Evolutionary conservation across 345 rosid genomes (phyloP), one percentile per base, ranked within the genome.

Genomic region (Corchorus olitorius): DNA sequence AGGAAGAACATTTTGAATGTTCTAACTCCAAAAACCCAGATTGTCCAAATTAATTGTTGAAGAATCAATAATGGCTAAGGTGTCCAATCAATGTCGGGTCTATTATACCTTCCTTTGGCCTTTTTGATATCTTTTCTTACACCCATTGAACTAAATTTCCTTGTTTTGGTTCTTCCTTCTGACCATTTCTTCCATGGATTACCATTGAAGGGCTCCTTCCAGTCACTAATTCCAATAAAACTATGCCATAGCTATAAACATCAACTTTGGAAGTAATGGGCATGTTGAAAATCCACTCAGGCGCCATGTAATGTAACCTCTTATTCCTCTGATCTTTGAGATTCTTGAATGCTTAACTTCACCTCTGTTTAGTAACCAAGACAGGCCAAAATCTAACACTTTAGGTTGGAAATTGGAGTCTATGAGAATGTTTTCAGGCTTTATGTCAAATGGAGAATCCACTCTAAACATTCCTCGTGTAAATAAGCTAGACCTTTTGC

Each of bases 191-290:
- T 50, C 45, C 8, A 5, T 33, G 19, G 12, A 2, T 37, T 48
- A 3, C 27, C 49, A 22, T 67, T 1, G 34, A 12, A 12, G 22
- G 39, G 33, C 35, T 14, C n/a, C 50, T 68, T 20, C 72, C 58
- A 9, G 56, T 68, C 12, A 68, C 16, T 54, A 68, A 48, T 58
- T 68, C 72, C 55, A 68, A 19, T 5, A 68, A 4, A 2, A 68
- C 72, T 4, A 68, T 68, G 4, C 75, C 66, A 20, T 56, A 73
- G 33, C 76, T 73, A 16, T 73, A 58, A 15, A 73, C 66, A 58
- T 73, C 53, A 1, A 73, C 65, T 37, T 73, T 73, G 35, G 66
- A 73, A 19, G 65, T 73, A 3, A 73, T 73, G 3, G 76, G 76
- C 0, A 58, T 53, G 19, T 73, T 73, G 39, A 8, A 73, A 20